A percentile compares a stretch with the other conserved stretches of the same genome.
Conservation (phyloP, 352 stramenopile genomes). For the Pythium pyrilobum region DNA sequence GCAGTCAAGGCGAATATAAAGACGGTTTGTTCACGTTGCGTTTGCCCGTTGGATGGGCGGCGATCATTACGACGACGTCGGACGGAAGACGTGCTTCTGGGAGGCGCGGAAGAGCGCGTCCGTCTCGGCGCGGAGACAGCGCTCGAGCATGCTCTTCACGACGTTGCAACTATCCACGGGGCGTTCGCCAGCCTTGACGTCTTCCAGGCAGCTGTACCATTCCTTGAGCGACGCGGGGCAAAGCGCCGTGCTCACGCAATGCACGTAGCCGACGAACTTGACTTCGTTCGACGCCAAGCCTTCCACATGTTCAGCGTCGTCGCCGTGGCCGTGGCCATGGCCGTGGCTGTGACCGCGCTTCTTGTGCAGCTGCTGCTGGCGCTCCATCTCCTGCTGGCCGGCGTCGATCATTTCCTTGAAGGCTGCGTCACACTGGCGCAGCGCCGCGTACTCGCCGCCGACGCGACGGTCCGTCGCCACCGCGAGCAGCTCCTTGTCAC, state of each 20-base stretch:
- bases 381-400: conserved; percentile 12
- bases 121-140: conserved; percentile 63
- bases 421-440: conserved; percentile 46
- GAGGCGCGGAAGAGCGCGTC: conserved; percentile 55
- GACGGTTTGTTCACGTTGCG: background rate
- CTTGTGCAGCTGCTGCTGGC: conserved; percentile 5
- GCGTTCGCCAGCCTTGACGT: conserved; percentile 30
- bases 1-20: conserved; percentile 12
- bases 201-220: conserved; percentile 50
- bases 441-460: conserved; percentile 30
- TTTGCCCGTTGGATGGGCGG: no score
- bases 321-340: background rate
- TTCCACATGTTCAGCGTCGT: background rate
- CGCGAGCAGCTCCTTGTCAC: conserved; percentile 34
- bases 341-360: background rate
- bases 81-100: conserved; percentile 58
- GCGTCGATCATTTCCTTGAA: conserved; percentile 46
- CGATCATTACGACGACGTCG: no score
- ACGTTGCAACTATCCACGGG: conserved; percentile 39
- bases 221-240: conserved; percentile 44
- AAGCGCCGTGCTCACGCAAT: conserved; percentile 46
- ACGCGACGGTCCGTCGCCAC: conserved; percentile 36
- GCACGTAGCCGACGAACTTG: conserved; percentile 61
- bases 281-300: conserved; percentile 29
- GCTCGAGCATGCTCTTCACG: conserved; percentile 63